Base-by-base conservation (phyloP, 805 yeast species). In the Saturnispora saitoi region DNA sequence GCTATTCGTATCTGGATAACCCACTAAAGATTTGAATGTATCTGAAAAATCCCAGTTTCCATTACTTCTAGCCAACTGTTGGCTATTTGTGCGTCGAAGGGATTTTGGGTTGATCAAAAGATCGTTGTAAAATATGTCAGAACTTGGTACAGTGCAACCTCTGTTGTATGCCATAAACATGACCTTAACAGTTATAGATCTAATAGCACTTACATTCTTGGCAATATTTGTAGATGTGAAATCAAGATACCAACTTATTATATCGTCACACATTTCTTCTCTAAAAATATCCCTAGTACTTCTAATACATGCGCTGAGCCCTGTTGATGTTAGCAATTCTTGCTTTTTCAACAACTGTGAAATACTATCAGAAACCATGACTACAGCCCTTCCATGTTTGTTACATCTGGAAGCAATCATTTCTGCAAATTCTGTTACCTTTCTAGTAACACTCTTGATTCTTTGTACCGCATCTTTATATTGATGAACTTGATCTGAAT, bases 401-500 rank as follows among this genome's bases (percentile, higher is more conserved):
- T 86, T 81, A 10, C 84, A 77, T 47, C 74, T 74, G 32, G 75
- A 72, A 0, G 87, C 81, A 9, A 86, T 77, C 90, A 85, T 86
- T 26, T 70, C 68, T 2, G 89, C 88, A 64, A 82, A 86, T 38
- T 77, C 81, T 11, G 65, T 65, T 1, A 76, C 77, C 56, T 84
- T 81, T 19, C 74, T 73, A 7, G 93, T 84, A 0, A 88, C 81
- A 30, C 73, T 60, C 43, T 76, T 71, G 7, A 88, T 77, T 32
- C 86, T 63, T 47, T 78, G 81, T 3, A 80, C 76, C 0, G 90
- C 89, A 58, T 88, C 95, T 48, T 79, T 70, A 55, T 75, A 80
- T 48, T 89, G 91, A 50, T 84, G 80, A 32, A 77, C 72, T 56
- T 83, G 93, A 59, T 88, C 96, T 56, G 89, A 87, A 72, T 86